These are phyloP conservation scores for Capsicum rhomboideum DNA, from an alignment of 257 asterid species.

Conservation along the genomic window DNA sequence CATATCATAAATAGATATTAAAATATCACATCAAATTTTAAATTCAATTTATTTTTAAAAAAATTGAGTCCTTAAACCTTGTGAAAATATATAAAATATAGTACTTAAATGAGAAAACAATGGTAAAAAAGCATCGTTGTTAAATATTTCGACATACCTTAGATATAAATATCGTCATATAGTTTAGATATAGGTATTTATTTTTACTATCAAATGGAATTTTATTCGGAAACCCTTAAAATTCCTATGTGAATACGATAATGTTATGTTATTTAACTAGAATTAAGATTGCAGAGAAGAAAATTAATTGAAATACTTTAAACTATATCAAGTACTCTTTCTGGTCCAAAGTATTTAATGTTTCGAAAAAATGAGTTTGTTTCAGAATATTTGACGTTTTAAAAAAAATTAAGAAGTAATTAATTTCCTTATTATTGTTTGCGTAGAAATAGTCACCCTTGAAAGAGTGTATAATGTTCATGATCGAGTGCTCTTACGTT, in stretches of 20 bases:
- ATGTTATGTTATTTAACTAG: background rate
- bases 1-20: background rate
- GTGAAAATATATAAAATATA: background rate
- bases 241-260: background rate
- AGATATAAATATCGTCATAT: background rate
- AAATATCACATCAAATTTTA: background rate
- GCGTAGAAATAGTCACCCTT: background rate
- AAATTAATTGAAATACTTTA: background rate
- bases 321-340: background rate
- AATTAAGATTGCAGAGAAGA: background rate
- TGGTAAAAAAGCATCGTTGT: background rate
- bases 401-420: background rate
- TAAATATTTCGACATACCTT: background rate
- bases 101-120: background rate
- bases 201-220: background rate
- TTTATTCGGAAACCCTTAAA: too few species aligned
- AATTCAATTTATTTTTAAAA: background rate
- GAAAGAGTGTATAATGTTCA: background rate
- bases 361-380: background rate
- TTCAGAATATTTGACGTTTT: background rate
- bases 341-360: background rate
- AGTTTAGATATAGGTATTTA: background rate
- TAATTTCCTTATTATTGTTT: background rate
- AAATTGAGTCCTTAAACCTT: background rate
- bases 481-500: too few species aligned